Evolutionary conservation across 108 stramenopile genomes (phyloP), one percentile per base, ranked within the genome.

Genomic region (Fistulifera pelliculosa): DNA sequence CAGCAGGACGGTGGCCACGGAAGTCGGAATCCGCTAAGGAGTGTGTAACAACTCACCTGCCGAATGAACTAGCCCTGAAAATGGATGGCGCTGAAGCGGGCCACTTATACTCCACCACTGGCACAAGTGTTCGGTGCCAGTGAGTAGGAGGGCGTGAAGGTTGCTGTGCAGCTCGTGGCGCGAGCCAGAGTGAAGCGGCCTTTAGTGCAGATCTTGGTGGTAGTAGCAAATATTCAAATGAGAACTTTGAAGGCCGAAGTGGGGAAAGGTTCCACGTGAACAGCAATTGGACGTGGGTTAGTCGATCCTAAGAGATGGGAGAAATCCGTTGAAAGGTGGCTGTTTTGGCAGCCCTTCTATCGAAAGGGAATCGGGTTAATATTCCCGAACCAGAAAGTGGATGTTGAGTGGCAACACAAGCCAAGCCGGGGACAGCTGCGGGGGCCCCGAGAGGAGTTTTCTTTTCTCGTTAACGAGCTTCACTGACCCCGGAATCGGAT

Each of bases 1-100:
- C 93, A 94, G 87, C 87, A 87, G 86, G 88, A 90, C 93, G 87
- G 93, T 94, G 89, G 89, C 83, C 93, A 94, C 87, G 88, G 93
- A 94, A 94, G 88, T 94, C 76, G 93, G 85, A 90, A 94, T 78
- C 83, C 79, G 77, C 79, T 78, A 81, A 79, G 80, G 80, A 81
- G 77, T 76, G 80, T 85, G 79, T 81, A 85, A 79, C 79, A 85
- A 81, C 89, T 83, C 79, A 85, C 78, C 78, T 84, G 83, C 83
- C 79, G 79, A 85, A 80, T 80, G 83, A 77, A 85, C 79, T 85
- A 85, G 80, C 80, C 84, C 76, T 85, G 87, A 91, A 94, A 94
- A 91, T 90, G 88, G 86, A 94, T 94, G 89, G 85, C 93, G 94
- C 94, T 94, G 70, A 86, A 90, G 87, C 88, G 85, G 61, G 68